A percentile compares a stretch with the other conserved stretches of the same genome.
Evolutionary conservation across 306 rosid genomes (phyloP).

Genomic region (Fragaria ananassa): DNA sequence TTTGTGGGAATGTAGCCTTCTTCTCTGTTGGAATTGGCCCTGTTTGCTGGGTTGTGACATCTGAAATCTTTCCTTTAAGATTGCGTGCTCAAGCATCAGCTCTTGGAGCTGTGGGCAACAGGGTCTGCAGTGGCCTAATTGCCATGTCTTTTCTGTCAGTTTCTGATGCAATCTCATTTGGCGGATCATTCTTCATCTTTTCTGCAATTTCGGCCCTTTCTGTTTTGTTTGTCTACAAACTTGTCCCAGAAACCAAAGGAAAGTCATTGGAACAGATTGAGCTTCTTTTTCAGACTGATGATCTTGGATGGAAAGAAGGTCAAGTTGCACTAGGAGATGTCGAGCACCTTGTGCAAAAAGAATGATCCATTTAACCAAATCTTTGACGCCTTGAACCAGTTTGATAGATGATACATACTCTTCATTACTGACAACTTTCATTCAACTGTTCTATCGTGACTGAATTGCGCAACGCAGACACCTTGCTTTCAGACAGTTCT

Average conservation of each 20-base stretch:
- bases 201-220: conserved; percentile 65
- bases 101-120: conserved; percentile 77
- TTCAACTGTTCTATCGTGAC: background rate
- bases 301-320: conserved; percentile 37
- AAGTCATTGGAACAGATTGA: conserved; percentile 91
- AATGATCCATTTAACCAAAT: conserved; percentile 15
- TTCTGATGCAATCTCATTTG: conserved; percentile 49
- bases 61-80: conserved; percentile 85
- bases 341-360: conserved; percentile 78
- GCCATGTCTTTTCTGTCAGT: conserved; percentile 92
- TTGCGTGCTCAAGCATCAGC: conserved; percentile 91
- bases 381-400: conserved; percentile 1
- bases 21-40: conserved; percentile 93
- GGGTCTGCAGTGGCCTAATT: conserved; percentile 79
- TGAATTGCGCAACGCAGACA: conserved; percentile 17
- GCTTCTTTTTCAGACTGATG: conserved; percentile 61
- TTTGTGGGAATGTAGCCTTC: conserved; percentile 95
- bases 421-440: conserved; percentile 11
- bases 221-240: conserved; percentile 51
- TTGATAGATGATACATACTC: conserved; percentile 10
- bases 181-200: conserved; percentile 74
- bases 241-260: conserved; percentile 90
- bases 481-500: conserved; percentile 21
- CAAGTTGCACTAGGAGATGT: conserved; percentile 78
- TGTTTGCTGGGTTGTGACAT: conserved; percentile 86